phyloP scores from a whole-genome alignment of 1,139 yeast species.

The Taiozyma sp. region DNA sequence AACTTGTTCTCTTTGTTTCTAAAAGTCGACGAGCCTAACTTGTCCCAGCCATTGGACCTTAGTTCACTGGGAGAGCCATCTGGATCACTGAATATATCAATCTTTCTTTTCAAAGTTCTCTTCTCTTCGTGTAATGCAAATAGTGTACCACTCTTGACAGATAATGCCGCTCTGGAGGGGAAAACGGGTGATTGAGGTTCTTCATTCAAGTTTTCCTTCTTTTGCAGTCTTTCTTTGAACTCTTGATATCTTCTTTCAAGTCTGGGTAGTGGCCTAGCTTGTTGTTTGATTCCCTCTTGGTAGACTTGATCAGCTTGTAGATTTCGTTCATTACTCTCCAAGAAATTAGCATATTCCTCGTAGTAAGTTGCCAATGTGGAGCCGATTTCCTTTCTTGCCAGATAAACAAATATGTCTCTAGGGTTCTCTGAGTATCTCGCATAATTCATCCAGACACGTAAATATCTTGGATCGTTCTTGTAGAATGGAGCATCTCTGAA shows the following conservation, averaged over 20 bases:
- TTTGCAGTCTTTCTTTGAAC: constrained; percentile 37
- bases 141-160: constrained; percentile 22
- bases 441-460: constrained; percentile 78
- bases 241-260: constrained; percentile 45
- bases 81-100: constrained; percentile 20
- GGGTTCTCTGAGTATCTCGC: constrained; percentile 68
- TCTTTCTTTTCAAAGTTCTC: constrained; percentile 13
- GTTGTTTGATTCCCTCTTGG: constrained; percentile 51
- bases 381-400: constrained; percentile 76
- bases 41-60: constrained; percentile 38
- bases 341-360: constrained; percentile 70
- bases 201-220: constrained; percentile 19
- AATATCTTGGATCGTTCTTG: constrained; percentile 76
- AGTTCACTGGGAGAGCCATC: constrained; percentile 6
- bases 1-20: constrained; percentile 64
- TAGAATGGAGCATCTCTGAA: constrained; percentile 65
- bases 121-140: constrained; percentile 26
- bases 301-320: constrained; percentile 64
- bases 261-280: constrained; percentile 63
- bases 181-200: constrained; percentile 29
- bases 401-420: constrained; percentile 62
- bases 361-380: constrained; percentile 62
- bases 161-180: constrained; percentile 22
- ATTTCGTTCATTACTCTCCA: constrained; percentile 49
- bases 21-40: constrained; percentile 45